Evolutionary conservation across 2,329 filamentous ascomycete genomes (phyloP).

Genomic region (Penicillium sp.): DNA sequence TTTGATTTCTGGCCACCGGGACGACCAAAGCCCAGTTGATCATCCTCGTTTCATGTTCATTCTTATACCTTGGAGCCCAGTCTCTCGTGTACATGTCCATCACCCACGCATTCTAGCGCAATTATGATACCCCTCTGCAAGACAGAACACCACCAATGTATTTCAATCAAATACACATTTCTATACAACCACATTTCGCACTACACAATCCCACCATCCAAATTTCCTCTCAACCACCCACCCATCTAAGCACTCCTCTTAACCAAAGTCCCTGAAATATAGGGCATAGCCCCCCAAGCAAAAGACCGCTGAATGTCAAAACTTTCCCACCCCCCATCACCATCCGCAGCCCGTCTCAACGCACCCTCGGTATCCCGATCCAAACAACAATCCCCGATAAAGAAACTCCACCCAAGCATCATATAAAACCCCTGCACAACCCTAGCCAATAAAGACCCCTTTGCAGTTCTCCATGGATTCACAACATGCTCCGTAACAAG

Average conservation of each 20-base stretch:
- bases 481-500: conserved; percentile 57
- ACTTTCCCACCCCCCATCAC: conserved; percentile 49
- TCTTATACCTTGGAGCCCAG: background rate
- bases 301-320: conserved; percentile 47
- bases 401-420: conserved; percentile 51
- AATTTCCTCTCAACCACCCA: background rate
- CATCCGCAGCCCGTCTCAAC: conserved; percentile 42
- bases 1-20: conserved; percentile 46
- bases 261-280: conserved; percentile 42
- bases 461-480: conserved; percentile 50
- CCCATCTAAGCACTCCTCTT: conserved; percentile 29
- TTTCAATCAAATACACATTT: background rate
- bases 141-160: background rate
- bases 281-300: conserved; percentile 38
- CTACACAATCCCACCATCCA: background rate
- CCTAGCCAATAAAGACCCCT: conserved; percentile 47
- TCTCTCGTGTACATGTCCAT: background rate
- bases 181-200: background rate
- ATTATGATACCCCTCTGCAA: conserved; percentile 18
- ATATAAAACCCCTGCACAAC: conserved; percentile 48
- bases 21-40: conserved; percentile 33
- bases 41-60: background rate
- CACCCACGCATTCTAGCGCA: background rate
- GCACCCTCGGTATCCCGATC: conserved; percentile 49
- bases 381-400: conserved; percentile 53